phyloP scores from a whole-genome alignment of 306 rosid species.

The Citrullus mucosospermus region DNA sequence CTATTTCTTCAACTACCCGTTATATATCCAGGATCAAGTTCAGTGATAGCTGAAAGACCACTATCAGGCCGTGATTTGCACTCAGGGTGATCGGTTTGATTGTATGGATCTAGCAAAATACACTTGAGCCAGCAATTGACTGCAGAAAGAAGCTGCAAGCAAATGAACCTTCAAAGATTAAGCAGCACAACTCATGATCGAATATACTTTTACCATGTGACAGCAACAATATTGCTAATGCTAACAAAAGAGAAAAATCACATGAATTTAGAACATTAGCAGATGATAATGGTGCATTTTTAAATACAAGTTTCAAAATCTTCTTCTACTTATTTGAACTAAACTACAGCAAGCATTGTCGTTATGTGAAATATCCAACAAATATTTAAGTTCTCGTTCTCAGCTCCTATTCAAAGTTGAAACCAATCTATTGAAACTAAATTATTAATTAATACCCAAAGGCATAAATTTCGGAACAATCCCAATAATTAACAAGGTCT shows the following conservation, averaged over 20 bases:
- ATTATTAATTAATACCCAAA: neutral
- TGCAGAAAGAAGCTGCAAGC: conserved; percentile 75
- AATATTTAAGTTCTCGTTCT: neutral
- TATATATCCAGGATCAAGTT: conserved; percentile 96
- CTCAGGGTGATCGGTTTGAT: conserved; percentile 88
- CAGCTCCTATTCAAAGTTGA: neutral
- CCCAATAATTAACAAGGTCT: neutral
- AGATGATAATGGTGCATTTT: neutral
- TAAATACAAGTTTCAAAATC: neutral
- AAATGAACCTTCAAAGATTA: neutral
- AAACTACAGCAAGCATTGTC: neutral
- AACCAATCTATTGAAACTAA: neutral
- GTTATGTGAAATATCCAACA: neutral
- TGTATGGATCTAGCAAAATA: conserved; percentile 75
- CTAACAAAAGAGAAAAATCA: neutral
- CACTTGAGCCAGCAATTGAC: conserved; percentile 99
- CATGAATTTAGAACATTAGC: neutral
- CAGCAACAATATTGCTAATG: neutral
- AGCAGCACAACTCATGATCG: neutral
- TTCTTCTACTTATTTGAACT: neutral
- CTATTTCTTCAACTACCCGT: conserved; percentile 34
- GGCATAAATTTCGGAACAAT: neutral
- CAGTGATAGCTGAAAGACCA: conserved; percentile 95
- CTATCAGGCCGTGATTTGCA: conserved; percentile 96
- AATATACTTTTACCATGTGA: neutral